Base-by-base conservation (phyloP, 441 rosid species). In the Gossypium lobatum region DNA sequence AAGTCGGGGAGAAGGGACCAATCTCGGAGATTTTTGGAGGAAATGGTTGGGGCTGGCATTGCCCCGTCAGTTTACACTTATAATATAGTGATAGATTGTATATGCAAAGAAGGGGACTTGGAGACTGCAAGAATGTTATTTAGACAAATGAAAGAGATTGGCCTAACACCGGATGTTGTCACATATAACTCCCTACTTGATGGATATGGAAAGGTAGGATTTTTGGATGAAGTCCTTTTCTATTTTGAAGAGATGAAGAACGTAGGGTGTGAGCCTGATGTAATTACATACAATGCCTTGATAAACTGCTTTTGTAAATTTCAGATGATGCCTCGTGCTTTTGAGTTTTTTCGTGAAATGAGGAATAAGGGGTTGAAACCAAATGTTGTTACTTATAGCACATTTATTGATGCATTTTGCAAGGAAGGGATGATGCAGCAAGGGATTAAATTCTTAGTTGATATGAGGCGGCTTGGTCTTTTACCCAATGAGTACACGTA, bases 111-210 rank as follows among this genome's bases (percentile, higher is more conserved):
- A 80, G 87, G 94, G 28, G 86, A 87, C 75, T 7, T 87, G 71
- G 81, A 72, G 62, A 72, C 81, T 73, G 91, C 90, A 20, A 80
- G 77, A 72, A 45, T 77, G 42, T 80, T 88, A 76, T 87, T 89
- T 75, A 76, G 74, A 20, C 79, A 87, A 76, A 88, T 91, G 91
- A 91, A 85, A 80, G 79, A 71, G 76, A 57, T 73, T 80, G 87
- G 91, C 14, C 73, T 88, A 72, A 71, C 79, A 54, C 93, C 94
- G 2, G 96, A 91, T 73, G 80, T 82, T 75, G 91, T 91, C 16
- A 91, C 94, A 0, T 91, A 91, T 75, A 91, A 91, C 57, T 78
- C 94, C 58, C 85, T 91, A 71, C 84, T 91, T 77, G 91, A 88
- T 81, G 94, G 96, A 23, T 85, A 73, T 58, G 96, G 94, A 18